These are phyloP conservation scores for Collybiopsis confluens DNA, from an alignment of 768 basidiomycete species.

Conservation along the genomic window DNA sequence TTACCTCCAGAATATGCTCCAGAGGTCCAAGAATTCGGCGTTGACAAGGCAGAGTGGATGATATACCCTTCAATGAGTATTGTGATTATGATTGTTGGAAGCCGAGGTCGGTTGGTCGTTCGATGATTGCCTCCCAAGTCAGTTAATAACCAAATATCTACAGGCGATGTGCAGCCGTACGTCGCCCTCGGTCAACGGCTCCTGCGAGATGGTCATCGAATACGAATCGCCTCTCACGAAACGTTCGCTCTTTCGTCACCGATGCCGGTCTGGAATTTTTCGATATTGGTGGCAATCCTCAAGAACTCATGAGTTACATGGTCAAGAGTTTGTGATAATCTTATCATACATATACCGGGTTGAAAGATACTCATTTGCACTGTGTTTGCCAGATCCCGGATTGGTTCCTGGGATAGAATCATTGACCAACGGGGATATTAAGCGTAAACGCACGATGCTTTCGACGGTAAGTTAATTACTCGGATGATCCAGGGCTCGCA, in stretches of 20 bases:
- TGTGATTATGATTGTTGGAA: constrained; percentile 66
- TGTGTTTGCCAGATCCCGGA: constrained; percentile 46
- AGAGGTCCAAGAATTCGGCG: constrained; percentile 46
- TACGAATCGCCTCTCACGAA: constrained; percentile 59
- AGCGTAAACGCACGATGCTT: constrained; percentile 55
- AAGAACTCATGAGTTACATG: constrained; percentile 69
- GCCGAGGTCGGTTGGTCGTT: constrained; percentile 40
- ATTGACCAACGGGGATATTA: constrained; percentile 58
- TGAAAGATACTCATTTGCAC: neutral
- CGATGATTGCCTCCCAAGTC: neutral
- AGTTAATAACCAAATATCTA: neutral
- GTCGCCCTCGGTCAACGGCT: constrained; percentile 52
- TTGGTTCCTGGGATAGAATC: constrained; percentile 56
- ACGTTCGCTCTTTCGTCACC: constrained; percentile 53
- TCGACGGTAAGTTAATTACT: constrained; percentile 27
- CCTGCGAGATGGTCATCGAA: constrained; percentile 47
- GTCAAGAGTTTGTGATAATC: constrained; percentile 48
- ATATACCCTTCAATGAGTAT: constrained; percentile 45
- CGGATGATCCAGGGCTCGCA: neutral
- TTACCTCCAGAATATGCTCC: constrained; percentile 41
- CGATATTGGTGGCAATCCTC: constrained; percentile 57
- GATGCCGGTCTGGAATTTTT: constrained; percentile 55
- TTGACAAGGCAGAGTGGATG: constrained; percentile 34
- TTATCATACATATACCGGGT: no score
- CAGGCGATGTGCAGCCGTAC: constrained; percentile 67